Evolutionary conservation across 176 grass and related monocot species (phyloP).

Genomic region (Carex kokanica): DNA sequence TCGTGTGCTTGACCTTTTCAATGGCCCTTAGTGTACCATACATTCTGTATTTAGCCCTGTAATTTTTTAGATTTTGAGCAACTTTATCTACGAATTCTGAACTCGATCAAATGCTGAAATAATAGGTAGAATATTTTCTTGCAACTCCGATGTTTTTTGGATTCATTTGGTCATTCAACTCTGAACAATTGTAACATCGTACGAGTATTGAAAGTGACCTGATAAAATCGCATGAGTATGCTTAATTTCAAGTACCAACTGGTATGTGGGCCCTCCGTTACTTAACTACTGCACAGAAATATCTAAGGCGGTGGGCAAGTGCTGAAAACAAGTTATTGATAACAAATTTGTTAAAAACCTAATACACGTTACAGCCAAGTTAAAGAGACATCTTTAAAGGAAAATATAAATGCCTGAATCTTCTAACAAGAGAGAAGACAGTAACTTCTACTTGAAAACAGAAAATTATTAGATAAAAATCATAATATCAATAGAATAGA

Average conservation of each 20-base stretch:
- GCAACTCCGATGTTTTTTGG: neutral
- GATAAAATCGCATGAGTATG: neutral
- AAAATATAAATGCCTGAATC: neutral
- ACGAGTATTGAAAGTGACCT: neutral
- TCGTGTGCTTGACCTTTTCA: neutral
- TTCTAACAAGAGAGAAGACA: neutral
- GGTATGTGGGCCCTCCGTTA: neutral
- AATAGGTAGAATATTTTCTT: neutral
- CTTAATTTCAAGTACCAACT: neutral
- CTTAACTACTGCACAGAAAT: neutral
- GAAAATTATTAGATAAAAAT: neutral
- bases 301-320: neutral
- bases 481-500: neutral
- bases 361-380: neutral
- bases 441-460: neutral
- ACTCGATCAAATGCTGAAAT: neutral
- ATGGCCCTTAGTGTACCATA: constrained; percentile 12
- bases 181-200: neutral
- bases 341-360: neutral
- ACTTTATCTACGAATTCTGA: neutral
- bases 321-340: neutral
- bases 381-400: neutral
- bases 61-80: neutral
- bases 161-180: neutral
- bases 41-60: neutral